Evolutionary conservation across 805 yeast species (phyloP).

Genomic region (Nakazawaea laoshanensis): DNA sequence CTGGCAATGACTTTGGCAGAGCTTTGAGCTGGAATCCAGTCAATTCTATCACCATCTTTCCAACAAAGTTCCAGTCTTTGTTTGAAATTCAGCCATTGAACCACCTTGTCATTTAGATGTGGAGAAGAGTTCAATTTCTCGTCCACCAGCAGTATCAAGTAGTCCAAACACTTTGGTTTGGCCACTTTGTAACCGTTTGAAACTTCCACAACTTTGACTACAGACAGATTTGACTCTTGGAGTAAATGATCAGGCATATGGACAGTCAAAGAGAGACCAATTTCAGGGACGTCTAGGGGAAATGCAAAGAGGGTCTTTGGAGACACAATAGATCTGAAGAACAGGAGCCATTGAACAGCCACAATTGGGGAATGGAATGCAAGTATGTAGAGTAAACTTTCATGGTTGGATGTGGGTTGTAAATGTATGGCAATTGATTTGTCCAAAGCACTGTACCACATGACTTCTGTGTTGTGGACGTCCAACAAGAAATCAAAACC

Average conservation of each 20-base stretch:
- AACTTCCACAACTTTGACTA: no score
- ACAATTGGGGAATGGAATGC: conserved; percentile 43
- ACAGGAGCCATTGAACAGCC: conserved; percentile 56
- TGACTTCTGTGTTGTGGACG: conserved; percentile 23
- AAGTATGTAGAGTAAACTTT: conserved; percentile 34
- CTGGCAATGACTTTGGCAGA: no score
- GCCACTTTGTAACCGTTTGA: conserved; percentile 20
- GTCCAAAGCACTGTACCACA: conserved; percentile 59
- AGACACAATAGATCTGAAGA: conserved; percentile 42
- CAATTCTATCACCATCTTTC: conserved; percentile 66
- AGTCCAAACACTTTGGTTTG: conserved; percentile 23
- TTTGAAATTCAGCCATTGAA: conserved; percentile 18
- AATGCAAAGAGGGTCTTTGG: conserved; percentile 19
- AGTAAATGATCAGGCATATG: no score
- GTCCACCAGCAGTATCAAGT: conserved; percentile 28
- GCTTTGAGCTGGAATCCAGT: conserved; percentile 44
- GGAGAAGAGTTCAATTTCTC: conserved; percentile 19
- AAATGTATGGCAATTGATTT: conserved; percentile 62
- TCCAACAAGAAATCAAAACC: conserved; percentile 10
- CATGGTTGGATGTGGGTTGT: no score
- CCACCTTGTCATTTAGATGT: conserved; percentile 1
- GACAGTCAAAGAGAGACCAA: no score
- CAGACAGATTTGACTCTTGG: conserved; percentile 4
- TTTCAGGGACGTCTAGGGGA: conserved; percentile 36
- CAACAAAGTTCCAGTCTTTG: conserved; percentile 44